Conservation (phyloP, 352 stramenopile genomes). For the Phytophthora multivora region DNA sequence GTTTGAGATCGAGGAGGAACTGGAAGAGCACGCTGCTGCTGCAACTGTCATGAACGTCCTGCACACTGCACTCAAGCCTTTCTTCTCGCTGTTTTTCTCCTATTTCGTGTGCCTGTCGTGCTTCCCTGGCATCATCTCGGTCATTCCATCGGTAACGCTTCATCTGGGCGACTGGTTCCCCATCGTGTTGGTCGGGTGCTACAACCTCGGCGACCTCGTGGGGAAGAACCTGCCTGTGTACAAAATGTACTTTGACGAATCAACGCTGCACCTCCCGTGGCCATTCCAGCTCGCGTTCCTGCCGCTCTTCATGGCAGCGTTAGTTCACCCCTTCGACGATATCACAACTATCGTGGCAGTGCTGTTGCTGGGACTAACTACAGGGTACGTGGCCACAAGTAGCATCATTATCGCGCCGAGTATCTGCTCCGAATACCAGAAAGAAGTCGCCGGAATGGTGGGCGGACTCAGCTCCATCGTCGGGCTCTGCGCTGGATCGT, state of each 20-base stretch:
- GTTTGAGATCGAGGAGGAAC: conserved; percentile 34
- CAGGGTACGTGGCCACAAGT: conserved; percentile 79
- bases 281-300: conserved; percentile 68
- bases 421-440: conserved; percentile 77
- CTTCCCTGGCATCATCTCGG: conserved; percentile 80
- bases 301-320: conserved; percentile 65
- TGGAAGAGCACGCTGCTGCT: conserved; percentile 45
- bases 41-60: conserved; percentile 65
- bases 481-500: conserved; percentile 74
- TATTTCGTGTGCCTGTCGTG: conserved; percentile 82
- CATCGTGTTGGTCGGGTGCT: conserved; percentile 77
- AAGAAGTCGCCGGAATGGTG: conserved; percentile 81
- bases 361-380: conserved; percentile 64
- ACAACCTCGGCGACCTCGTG: conserved; percentile 75
- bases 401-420: conserved; percentile 79
- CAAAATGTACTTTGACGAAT: conserved; percentile 71
- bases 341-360: conserved; percentile 55
- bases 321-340: conserved; percentile 65
- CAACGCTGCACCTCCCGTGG: conserved; percentile 72
- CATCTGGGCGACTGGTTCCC: conserved; percentile 72
- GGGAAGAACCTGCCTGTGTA: conserved; percentile 82
- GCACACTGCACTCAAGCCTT: conserved; percentile 67
- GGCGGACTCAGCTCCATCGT: conserved; percentile 72
- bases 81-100: conserved; percentile 79
- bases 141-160: conserved; percentile 65